Evolutionary conservation across 768 basidiomycete species (phyloP).

Genomic region (Trametes elegans): DNA sequence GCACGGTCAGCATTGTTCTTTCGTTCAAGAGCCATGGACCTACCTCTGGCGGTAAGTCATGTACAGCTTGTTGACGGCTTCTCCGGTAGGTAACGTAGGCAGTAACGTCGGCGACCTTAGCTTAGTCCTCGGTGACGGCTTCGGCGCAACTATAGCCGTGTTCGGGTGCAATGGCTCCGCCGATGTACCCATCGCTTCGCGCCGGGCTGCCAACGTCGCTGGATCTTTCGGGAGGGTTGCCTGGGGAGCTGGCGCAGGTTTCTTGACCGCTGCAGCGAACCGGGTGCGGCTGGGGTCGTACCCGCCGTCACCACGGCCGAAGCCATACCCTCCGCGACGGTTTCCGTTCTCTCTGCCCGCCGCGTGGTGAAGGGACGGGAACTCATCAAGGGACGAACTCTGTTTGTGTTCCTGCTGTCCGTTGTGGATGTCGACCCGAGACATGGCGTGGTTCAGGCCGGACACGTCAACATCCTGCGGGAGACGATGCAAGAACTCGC

Average conservation of each 20-base stretch:
- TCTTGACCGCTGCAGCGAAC: slow-evolving; percentile 90
- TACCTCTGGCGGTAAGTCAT: slow-evolving; percentile 73
- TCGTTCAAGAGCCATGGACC: neutral
- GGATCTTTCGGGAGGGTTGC: slow-evolving; percentile 27
- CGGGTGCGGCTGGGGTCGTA: slow-evolving; percentile 87
- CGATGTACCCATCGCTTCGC: slow-evolving; percentile 56
- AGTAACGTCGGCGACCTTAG: slow-evolving; percentile 79
- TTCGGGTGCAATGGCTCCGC: slow-evolving; percentile 64
- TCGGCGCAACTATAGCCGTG: slow-evolving; percentile 71
- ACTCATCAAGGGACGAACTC: slow-evolving; percentile 57
- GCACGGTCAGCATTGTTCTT: neutral
- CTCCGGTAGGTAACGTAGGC: slow-evolving; percentile 87
- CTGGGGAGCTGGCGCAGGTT: slow-evolving; percentile 34
- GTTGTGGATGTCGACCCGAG: slow-evolving; percentile 59
- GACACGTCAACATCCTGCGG: slow-evolving; percentile 83
- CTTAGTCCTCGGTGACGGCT: slow-evolving; percentile 82
- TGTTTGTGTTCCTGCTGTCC: slow-evolving; percentile 37
- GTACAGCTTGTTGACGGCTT: slow-evolving; percentile 76
- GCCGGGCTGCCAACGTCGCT: slow-evolving; percentile 46
- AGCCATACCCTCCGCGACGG: slow-evolving; percentile 37
- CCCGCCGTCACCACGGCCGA: slow-evolving; percentile 35
- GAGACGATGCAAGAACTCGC: slow-evolving; percentile 93
- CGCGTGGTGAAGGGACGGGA: slow-evolving; percentile 55
- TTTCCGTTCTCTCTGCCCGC: slow-evolving; percentile 31
- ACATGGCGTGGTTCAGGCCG: slow-evolving; percentile 63